Base-by-base conservation (phyloP, 345 rosid genomes). In the Abelmoschus esculentus region DNA sequence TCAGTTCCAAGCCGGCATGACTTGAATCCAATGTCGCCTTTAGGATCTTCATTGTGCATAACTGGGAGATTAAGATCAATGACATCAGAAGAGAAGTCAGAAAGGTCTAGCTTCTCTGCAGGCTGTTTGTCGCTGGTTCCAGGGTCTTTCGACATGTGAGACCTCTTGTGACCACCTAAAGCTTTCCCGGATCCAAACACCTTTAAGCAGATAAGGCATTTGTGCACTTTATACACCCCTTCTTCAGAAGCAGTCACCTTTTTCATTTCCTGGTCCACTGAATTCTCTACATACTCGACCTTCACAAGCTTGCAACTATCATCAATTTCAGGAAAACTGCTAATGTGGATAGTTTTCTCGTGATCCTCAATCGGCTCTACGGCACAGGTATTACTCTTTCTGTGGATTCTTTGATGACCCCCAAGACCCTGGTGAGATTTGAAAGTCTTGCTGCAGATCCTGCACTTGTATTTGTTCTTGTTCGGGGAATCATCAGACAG, bases 331-430 rank as follows among this genome's bases (percentile, higher is more conserved):
- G 77, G 59, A 31, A 52, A 32, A 57, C 36, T 18, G 11, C 40
- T n/a, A 74, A 36, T 12, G 15, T 36, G 72, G 34, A n/a, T 18
- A 18, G 61, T 46, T 34, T 71, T 65, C 70, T 59, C 65, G 26
- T n/a, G 50, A 19, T 15, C 56, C 60, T 75, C 80, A 47, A 42
- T 61, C 44, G 67, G 73, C 71, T 56, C 14, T 6, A 47, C 57
- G 12, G 52, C 2, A 9, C 36, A 67, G 61, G 63, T 68, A 59
- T 49, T 82, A 9, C 62, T 69, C 40, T 70, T 47, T 70, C 87
- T 70, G 46, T 89, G 96, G 60, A 72, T 57, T 60, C 85, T 87
- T 72, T 82, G 88, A 74, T 87, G 92, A 60, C 96, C 90, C 31
- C 88, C 92, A 71, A 87, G 84, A 8, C 92, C 86, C 74, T 81